Evolutionary conservation across 192 early-diverging fungal species (phyloP), one percentile per base, ranked within the genome.

Genomic region (Coemansia aciculifera): DNA sequence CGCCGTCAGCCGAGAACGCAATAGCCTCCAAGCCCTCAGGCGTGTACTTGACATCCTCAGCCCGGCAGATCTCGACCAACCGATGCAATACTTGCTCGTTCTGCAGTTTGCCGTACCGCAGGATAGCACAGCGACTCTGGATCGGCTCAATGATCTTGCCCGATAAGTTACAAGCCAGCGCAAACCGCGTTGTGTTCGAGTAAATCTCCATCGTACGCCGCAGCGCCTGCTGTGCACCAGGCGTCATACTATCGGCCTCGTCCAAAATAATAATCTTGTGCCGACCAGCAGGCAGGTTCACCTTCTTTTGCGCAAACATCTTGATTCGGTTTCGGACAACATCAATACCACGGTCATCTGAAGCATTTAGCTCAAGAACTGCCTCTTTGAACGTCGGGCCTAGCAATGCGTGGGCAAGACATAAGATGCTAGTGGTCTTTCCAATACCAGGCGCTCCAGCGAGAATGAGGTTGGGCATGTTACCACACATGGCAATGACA

Each of bases 201-300:
- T 94, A 99, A 44, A 98, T 91, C 76, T 99, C 97, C 96, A 99
- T 99, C 0, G 94, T 99, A 48, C 96, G 88, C 64, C 97, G 89
- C 64, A 99, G 87, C 34, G 97, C 97, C 76, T 99, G 96, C 72
- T 99, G 97, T 7, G 97, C 97, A 23, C 91, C 94, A 34, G 90
- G 83, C 10, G 96, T 98, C 97, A 99, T 98, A 75, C 93, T 96
- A 76, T 99, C 97, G n/a, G 95, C 97, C 84, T 99, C 97, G 76
- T 99, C 97, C 62, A 99, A 80, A 77, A 99, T 97, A 43, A 99
- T 85, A 68, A 94, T 87, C 78, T 94, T 94, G 75, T 93, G 91
- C 44, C 90, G 74, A 60, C 93, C 93, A 17, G 92, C 75, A 6
- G 95, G 93, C 42, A 99, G 79, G 1, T 95, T 98, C 15, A 99